Evolutionary conservation across 495 filamentous ascomycete species (phyloP), one percentile per base, ranked within the genome.

Genomic region (Daldinia bambusicola): DNA sequence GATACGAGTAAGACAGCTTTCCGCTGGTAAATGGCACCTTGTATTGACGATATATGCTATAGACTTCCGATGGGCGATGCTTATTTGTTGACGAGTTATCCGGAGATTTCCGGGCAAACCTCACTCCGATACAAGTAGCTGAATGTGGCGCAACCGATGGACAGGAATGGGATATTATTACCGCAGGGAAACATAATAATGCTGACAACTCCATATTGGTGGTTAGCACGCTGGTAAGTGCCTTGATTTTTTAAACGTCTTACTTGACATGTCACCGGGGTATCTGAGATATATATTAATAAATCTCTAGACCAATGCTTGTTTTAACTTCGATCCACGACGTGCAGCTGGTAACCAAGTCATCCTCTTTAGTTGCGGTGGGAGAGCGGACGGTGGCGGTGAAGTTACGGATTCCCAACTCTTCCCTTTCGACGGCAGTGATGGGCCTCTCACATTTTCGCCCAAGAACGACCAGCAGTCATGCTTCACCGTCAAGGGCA

Each of bases 41-140:
- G 5, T 12, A 30, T 34, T 60, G 45, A 71, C 61, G 50, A 66
- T 48, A 6, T 32, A 45, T 45, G 30, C 37, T 8, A 20, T 41
- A 86, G 83, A 86, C 84, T 26, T 82, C 84, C 1, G 80, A 82
- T 59, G 84, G 84, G 8, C 77, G 79, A 67, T 88, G 86, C 58
- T 80, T 88, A 20, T 85, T 83, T 59, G 81, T 88, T 26, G 79
- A 87, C 65, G 78, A 85, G 62, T 76, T 86, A 3, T 86, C 84
- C 5, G 86, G 86, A 6, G 86, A 88, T 70, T 88, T 88, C 66
- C 81, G 86, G 22, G 83, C 82, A 52, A 88, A 88, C 67, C 74
- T 88, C 61, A 87, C 80, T n/a, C 84, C 84, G 1, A 75, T 88
- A 45, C 81, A 85, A 62, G 76, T 85, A 16, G 81, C 77, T 20